These are phyloP conservation scores for Rosa multiflora DNA, from an alignment of 306 rosid genomes.

Conservation along the genomic window DNA sequence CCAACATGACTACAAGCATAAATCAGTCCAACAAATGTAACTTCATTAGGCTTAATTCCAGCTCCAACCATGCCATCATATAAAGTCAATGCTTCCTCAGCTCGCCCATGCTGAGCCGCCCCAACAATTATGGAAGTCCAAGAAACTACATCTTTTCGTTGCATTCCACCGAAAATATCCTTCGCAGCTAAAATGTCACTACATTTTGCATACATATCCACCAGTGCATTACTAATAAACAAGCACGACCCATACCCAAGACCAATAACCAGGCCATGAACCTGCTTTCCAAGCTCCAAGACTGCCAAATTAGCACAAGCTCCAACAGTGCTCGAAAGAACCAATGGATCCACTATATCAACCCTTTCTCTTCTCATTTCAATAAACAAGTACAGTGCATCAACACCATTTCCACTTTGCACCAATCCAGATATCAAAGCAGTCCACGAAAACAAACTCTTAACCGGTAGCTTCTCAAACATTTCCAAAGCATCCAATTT, in stretches of 20 bases:
- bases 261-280: conserved; percentile 54
- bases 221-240: conserved; percentile 72
- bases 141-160: conserved; percentile 67
- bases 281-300: conserved; percentile 77
- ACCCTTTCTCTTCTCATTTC: conserved; percentile 68
- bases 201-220: conserved; percentile 91
- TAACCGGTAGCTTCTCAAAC: conserved; percentile 40
- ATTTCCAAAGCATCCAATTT: conserved; percentile 57
- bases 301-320: conserved; percentile 77
- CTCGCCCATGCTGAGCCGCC: conserved; percentile 75
- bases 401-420: conserved; percentile 70
- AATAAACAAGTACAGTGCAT: conserved; percentile 52
- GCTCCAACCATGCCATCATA: conserved; percentile 65
- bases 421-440: conserved; percentile 88
- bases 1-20: conserved; percentile 87
- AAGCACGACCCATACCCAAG: conserved; percentile 80
- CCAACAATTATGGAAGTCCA: conserved; percentile 96
- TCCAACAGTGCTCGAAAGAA: conserved; percentile 76
- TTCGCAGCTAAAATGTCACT: conserved; percentile 71
- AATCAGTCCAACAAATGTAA: conserved; percentile 83
- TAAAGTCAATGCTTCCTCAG: conserved; percentile 63
- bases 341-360: conserved; percentile 64
- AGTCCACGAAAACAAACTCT: conserved; percentile 75
- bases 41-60: conserved; percentile 73
- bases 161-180: conserved; percentile 50